Evolutionary conservation across 2,329 filamentous ascomycete species (phyloP).

Genomic region (Elsinoe perseae): DNA sequence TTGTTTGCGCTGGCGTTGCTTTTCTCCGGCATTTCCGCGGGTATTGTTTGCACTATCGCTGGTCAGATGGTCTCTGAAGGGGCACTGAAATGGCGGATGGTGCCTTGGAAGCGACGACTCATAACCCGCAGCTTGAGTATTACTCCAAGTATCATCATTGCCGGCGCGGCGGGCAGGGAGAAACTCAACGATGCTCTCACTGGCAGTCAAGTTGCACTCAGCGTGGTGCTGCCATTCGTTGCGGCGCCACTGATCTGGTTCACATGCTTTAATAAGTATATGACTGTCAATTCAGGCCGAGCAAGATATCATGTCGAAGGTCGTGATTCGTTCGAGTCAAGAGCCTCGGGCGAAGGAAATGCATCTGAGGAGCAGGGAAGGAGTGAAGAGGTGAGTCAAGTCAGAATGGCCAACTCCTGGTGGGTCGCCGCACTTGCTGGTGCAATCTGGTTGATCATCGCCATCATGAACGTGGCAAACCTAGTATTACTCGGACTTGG

Average conservation of each 20-base stretch:
- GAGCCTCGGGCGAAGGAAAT: background rate
- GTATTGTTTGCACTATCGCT: conserved; percentile 81
- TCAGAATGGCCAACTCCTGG: conserved; percentile 67
- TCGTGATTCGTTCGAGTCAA: background rate
- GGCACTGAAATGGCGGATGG: conserved; percentile 64
- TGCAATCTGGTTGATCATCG: conserved; percentile 65
- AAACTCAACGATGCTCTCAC: conserved; percentile 66
- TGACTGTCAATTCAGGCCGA: conserved; percentile 49
- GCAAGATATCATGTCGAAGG: conserved; percentile 1
- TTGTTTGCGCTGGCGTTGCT: conserved; percentile 78
- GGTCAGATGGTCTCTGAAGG: conserved; percentile 86
- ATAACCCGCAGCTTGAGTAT: conserved; percentile 74
- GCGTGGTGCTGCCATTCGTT: conserved; percentile 74
- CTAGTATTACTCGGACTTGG: conserved; percentile 58
- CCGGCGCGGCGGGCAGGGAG: conserved; percentile 63
- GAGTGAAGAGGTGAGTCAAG: conserved; percentile 14
- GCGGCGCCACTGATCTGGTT: conserved; percentile 78
- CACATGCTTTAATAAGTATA: conserved; percentile 69
- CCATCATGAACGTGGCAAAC: conserved; percentile 70
- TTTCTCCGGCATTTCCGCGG: conserved; percentile 70
- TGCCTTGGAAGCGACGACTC: conserved; percentile 71
- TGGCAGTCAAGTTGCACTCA: conserved; percentile 69
- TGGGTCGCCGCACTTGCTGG: conserved; percentile 51
- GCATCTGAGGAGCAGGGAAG: background rate
- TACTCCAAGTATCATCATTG: conserved; percentile 74